A percentile compares a stretch with the other conserved stretches of the same genome.
phyloP scores from a whole-genome alignment of 23 red algal genomes.

The Chondrus crispus region DNA sequence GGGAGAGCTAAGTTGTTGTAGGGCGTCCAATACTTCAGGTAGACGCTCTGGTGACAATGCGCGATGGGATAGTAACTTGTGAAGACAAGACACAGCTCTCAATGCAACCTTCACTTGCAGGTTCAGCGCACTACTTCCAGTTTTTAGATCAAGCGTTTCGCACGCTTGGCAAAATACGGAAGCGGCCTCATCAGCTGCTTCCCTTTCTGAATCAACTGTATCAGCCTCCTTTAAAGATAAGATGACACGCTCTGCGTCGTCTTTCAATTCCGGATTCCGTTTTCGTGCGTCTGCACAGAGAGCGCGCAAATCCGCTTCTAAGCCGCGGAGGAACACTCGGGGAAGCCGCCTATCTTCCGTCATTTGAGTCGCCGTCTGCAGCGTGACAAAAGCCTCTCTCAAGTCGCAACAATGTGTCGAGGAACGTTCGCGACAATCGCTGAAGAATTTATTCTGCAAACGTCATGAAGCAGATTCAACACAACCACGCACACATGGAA shows the following conservation, averaged over 20 bases:
- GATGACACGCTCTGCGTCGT: slow-evolving; percentile 59
- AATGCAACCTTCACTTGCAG: not conserved
- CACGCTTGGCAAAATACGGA: slow-evolving; percentile 48
- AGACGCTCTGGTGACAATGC: not conserved
- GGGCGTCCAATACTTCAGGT: slow-evolving; percentile 28
- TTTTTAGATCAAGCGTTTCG: not conserved
- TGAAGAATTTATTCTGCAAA: no score
- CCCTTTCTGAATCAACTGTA: not conserved
- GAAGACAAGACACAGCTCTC: slow-evolving; percentile 39
- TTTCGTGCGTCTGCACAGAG: slow-evolving; percentile 43
- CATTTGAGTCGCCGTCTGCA: no score
- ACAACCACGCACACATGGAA: no score
- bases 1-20: slow-evolving; percentile 9
- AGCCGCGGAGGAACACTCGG: slow-evolving; percentile 24
- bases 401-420: no score
- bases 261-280: slow-evolving; percentile 20
- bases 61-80: slow-evolving; percentile 53
- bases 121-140: not conserved
- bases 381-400: no score
- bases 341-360: no score
- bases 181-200: slow-evolving; percentile 38
- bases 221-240: slow-evolving; percentile 61
- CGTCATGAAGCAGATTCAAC: no score
- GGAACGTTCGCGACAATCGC: no score
- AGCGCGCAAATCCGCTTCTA: slow-evolving; percentile 71